phyloP scores from a whole-genome alignment of 352 stramenopile genomes.

The Globisporangium nunn region DNA sequence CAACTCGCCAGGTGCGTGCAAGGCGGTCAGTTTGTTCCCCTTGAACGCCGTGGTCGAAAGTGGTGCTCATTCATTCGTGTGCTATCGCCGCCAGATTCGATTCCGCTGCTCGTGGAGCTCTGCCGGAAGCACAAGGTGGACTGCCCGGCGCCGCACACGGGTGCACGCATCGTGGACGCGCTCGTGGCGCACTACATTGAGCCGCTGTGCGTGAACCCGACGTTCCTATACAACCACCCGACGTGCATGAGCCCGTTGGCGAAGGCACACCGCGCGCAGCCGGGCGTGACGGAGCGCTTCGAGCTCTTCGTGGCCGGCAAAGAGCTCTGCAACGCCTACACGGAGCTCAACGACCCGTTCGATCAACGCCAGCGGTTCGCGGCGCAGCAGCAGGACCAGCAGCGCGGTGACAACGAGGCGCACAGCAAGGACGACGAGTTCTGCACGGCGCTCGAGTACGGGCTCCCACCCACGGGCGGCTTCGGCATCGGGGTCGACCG shows the following conservation, averaged over 20 bases:
- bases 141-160: constrained; percentile 91
- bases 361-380: constrained; percentile 95
- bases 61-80: background rate
- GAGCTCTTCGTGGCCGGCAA: constrained; percentile 96
- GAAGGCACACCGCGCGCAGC: constrained; percentile 92
- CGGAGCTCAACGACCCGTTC: constrained; percentile 97
- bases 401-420: constrained; percentile 81
- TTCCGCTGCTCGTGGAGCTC: constrained; percentile 74
- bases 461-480: constrained; percentile 94
- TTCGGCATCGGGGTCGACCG: constrained; percentile 97
- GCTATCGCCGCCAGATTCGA: constrained; percentile 27
- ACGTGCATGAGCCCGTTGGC: constrained; percentile 95
- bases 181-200: constrained; percentile 98
- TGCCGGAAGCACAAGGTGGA: constrained; percentile 87
- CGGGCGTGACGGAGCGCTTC: constrained; percentile 95
- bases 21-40: too few relatives aligned
- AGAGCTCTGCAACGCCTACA: constrained; percentile 98
- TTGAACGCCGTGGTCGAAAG: too few relatives aligned
- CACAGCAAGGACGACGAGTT: constrained; percentile 96
- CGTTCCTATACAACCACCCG: constrained; percentile 98
- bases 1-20: constrained; percentile 39
- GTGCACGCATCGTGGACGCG: constrained; percentile 94
- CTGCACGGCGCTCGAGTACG: constrained; percentile 96
- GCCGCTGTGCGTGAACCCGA: constrained; percentile 89
- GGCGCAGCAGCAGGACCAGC: constrained; percentile 86